Percentiles rank a stretch among this genome's conserved stretches.
phyloP scores from a whole-genome alignment of 202 grass and related monocot genomes.

The Schoenoplectus tabernaemontani region DNA sequence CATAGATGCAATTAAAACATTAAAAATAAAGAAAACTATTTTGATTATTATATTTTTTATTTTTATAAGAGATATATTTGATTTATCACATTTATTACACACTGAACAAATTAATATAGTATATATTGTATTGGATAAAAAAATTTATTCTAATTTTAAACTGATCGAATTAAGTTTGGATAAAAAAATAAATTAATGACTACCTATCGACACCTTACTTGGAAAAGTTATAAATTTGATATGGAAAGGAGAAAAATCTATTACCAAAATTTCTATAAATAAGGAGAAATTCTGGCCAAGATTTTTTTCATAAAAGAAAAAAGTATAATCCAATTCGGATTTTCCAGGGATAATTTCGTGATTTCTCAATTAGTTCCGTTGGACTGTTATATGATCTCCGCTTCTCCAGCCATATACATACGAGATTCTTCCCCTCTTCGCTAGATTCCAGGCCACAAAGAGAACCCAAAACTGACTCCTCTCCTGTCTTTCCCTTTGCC shows the following conservation, averaged over 20 bases:
- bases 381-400: neutral
- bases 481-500: too few relatives aligned
- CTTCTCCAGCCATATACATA: slow-evolving; percentile 21
- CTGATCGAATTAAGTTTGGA: too few relatives aligned
- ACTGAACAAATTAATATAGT: too few relatives aligned
- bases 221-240: neutral
- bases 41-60: too few relatives aligned
- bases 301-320: neutral
- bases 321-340: neutral
- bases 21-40: too few relatives aligned
- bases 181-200: too few relatives aligned
- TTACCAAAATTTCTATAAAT: neutral
- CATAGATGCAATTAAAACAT: too few relatives aligned
- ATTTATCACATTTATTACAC: too few relatives aligned
- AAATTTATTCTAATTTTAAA: too few relatives aligned
- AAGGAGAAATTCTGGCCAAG: neutral
- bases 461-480: slow-evolving; percentile 32
- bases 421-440: slow-evolving; percentile 35
- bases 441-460: slow-evolving; percentile 22
- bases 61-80: too few relatives aligned
- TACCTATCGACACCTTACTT: too few relatives aligned
- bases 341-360: slow-evolving; percentile 8
- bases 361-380: slow-evolving; percentile 10
- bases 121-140: too few relatives aligned
- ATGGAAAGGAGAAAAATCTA: neutral